These are phyloP conservation scores for Oryza punctata DNA, from an alignment of 176 grass and related monocot genomes.

Conservation along the genomic window DNA sequence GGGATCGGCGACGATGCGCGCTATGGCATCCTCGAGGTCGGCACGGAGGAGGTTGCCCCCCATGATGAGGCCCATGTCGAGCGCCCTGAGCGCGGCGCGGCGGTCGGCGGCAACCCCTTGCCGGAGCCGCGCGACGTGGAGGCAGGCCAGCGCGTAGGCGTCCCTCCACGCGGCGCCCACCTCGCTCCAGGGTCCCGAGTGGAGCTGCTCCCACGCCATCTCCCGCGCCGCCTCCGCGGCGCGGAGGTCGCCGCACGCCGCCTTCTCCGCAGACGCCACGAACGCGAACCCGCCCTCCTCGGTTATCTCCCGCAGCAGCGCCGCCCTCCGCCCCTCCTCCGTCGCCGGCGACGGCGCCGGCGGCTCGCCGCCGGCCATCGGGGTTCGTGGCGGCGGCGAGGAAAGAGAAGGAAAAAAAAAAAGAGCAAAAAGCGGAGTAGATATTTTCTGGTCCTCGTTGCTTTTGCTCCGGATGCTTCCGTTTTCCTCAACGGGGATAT, in stretches of 20 bases:
- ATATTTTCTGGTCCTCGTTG: conserved; percentile 46
- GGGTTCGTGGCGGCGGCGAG: too few species aligned
- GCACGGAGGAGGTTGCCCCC: conserved; percentile 66
- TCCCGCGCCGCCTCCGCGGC: conserved; percentile 86
- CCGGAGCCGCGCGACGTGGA: conserved; percentile 76
- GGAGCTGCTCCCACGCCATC: conserved; percentile 98
- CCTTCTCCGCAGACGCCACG: conserved; percentile 76
- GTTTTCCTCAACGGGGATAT: not conserved
- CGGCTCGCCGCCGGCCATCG: conserved; percentile 40
- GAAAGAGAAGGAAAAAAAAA: conserved; percentile 5
- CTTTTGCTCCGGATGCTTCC: conserved; percentile 23
- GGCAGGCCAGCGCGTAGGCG: conserved; percentile 90
- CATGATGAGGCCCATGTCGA: conserved; percentile 96
- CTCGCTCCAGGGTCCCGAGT: conserved; percentile 82
- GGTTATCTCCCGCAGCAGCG: conserved; percentile 65
- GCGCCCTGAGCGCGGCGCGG: conserved; percentile 61
- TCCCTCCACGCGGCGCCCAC: conserved; percentile 73
- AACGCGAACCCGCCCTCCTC: conserved; percentile 81
- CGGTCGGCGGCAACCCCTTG: conserved; percentile 16
- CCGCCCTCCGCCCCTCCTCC: conserved; percentile 33
- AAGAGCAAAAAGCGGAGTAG: conserved; percentile 39
- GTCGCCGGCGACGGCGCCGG: not conserved
- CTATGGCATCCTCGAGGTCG: conserved; percentile 59
- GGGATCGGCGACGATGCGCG: conserved; percentile 39
- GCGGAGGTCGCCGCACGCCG: conserved; percentile 66